Percentiles rank a stretch among this genome's conserved stretches.
These are phyloP conservation scores for Omphalotus guepiniiformis DNA, from an alignment of 768 basidiomycete species.

Conservation along the genomic window DNA sequence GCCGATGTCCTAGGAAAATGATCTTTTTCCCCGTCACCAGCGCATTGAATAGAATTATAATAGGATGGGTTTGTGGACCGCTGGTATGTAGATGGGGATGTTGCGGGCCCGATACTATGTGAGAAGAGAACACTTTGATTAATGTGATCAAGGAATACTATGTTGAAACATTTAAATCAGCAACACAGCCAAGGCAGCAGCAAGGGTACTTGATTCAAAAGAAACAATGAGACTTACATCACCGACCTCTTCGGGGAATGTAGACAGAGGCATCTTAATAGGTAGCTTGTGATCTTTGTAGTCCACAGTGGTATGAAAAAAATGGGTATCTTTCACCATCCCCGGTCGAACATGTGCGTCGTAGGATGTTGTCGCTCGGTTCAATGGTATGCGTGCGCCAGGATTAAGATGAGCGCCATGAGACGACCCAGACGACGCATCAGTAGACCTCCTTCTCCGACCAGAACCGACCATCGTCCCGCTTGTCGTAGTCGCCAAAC, in stretches of 20 bases:
- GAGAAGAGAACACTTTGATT: slow-evolving; percentile 72
- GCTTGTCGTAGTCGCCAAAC: slow-evolving; percentile 36
- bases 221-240: slow-evolving; percentile 55
- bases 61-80: slow-evolving; percentile 85
- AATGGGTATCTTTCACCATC: slow-evolving; percentile 85
- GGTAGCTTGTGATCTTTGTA: slow-evolving; percentile 84
- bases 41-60: slow-evolving; percentile 95
- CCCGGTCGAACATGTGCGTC: slow-evolving; percentile 29
- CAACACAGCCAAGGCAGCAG: not conserved
- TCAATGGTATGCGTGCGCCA: slow-evolving; percentile 9
- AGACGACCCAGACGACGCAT: slow-evolving; percentile 71
- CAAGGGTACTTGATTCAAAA: not conserved
- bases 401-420: slow-evolving; percentile 29
- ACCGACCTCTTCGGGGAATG: slow-evolving; percentile 93
- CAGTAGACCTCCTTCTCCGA: slow-evolving; percentile 61
- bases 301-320: slow-evolving; percentile 79
- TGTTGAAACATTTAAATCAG: not conserved
- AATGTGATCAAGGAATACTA: slow-evolving; percentile 93
- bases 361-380: not conserved
- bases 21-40: slow-evolving; percentile 94
- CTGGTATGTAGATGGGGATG: slow-evolving; percentile 95
- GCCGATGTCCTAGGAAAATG: slow-evolving; percentile 87
- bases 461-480: slow-evolving; percentile 36
- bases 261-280: slow-evolving; percentile 85
- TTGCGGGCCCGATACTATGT: slow-evolving; percentile 61